A percentile compares a stretch with the other conserved stretches of the same genome.
Conservation (phyloP, 345 rosid genomes). For the Capsella bursapastoris region DNA sequence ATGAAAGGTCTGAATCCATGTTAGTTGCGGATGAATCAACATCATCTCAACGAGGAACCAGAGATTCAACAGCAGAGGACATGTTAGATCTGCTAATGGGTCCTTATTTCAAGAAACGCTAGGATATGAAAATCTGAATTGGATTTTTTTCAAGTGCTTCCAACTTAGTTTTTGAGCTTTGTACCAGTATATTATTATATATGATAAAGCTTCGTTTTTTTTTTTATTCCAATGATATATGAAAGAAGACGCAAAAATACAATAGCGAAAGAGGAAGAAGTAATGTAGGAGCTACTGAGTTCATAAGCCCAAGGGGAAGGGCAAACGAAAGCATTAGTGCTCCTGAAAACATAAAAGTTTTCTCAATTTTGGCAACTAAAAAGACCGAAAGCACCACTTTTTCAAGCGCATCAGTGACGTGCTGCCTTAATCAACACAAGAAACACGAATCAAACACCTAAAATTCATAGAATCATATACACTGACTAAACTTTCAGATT, state of each 20-base stretch:
- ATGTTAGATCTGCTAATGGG: constrained; percentile 35
- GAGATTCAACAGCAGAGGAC: constrained; percentile 21
- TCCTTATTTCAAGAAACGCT: constrained; percentile 30
- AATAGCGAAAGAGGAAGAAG: not conserved
- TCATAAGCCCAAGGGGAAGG: constrained; percentile 36
- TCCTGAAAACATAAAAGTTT: constrained; percentile 9
- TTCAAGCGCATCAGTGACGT: constrained; percentile 49
- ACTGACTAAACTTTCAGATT: not conserved
- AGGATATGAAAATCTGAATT: not conserved
- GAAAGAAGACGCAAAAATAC: not conserved
- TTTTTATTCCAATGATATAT: not conserved
- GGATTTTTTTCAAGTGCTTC: not conserved
- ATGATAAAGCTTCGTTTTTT: not conserved
- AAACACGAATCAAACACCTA: too few relatives aligned
- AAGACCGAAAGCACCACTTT: constrained; percentile 50
- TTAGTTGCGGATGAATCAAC: not conserved
- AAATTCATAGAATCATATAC: too few relatives aligned
- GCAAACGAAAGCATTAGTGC: constrained; percentile 48
- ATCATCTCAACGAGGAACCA: constrained; percentile 20
- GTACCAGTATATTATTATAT: not conserved
- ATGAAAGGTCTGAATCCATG: constrained; percentile 7
- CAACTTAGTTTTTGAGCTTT: not conserved
- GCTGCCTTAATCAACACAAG: constrained; percentile 21
- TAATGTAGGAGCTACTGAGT: constrained; percentile 41
- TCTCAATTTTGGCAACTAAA: constrained; percentile 46